Base-by-base conservation (phyloP, 345 rosid genomes). In the Schrenkiella parvula region DNA sequence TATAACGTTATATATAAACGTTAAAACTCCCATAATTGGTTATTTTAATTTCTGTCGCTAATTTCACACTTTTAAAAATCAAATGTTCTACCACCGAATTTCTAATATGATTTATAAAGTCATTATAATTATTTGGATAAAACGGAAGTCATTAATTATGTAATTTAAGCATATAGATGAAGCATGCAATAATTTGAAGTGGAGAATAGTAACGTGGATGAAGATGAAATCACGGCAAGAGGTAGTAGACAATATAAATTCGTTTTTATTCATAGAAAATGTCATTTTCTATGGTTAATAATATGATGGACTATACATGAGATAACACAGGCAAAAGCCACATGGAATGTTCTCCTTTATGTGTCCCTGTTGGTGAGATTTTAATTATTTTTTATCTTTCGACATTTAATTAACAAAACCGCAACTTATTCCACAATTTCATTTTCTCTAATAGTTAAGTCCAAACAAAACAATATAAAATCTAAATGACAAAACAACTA, bases 301-400 rank as follows among this genome's bases (percentile, higher is more conserved):
- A 48, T 70, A 68, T 50, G 53, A 43, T 61, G 51, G 74, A 75
- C 70, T 68, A 35, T 62, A 64, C 75, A 46, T 46, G 67, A 54
- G 52, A 61, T 52, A 35, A 55, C 75, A 22, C 54, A 70, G 53
- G 71, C 80, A 71, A 56, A 70, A 46, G 8, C 67, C 80, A 76
- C 75, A 76, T 76, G 80, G 61, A 76, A 76, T 76, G 80, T 76
- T 76, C 66, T 63, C 54, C 71, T 62, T 76, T 70, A 55, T 56
- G 71, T 21, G 35, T 76, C 5, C 67, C 14, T 56, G 71, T 52
- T 46, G 66, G 44, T 70, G 66, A 63, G 44, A 63, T 55, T 61
- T 53, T 25, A 39, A 61, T 69, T 26, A 69, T 68, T 67, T 68
- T 67, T 18, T 67, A 54, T 54, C 23, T 50, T 51, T 64, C 51